Evolutionary conservation across 2,329 filamentous ascomycete genomes (phyloP), one percentile per base, ranked within the genome.

Genomic region (Pseudogymnoascus verrucosus): DNA sequence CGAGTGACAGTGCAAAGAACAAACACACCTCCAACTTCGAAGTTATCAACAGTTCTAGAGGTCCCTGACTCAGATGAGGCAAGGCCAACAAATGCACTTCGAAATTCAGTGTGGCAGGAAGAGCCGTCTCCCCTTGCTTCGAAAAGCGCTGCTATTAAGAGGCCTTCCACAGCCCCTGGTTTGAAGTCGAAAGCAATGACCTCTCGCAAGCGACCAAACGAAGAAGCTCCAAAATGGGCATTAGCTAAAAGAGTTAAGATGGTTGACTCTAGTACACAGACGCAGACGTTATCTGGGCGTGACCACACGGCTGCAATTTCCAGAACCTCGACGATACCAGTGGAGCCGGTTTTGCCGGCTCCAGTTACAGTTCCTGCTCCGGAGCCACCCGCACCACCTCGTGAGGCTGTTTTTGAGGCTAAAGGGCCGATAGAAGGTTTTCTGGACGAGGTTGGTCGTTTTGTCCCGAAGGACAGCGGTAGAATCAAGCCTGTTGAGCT

Each of bases 191-290:
- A 72, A 59, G 64, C 64, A 16, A 62, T 47, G 21, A 57, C 64
- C 14, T 62, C 28, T 12, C 63, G 16, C 67, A 65, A 47, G 68
- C 71, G 60, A 67, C 65, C 54, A 14, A 19, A 61, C n/a, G 62
- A 31, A 10, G 34, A 5, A 64, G 39, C 40, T 54, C 59, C 21
- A 23, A 26, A 40, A 62, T 54, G 39, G 26, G 28, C 37, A 14
- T n/a, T 44, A 12, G 63, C 61, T 26, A 73, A 73, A 63, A 69
- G 69, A 26, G 36, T 62, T 5, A 73, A 71, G 61, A 72, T 73
- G 71, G 62, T 70, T 12, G 65, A 71, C 64, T 65, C 66, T 59
- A 62, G 63, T 12, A 74, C 73, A 23, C 73, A 74, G 61, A 74
- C 72, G 10, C 63, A 69, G 36, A 68, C 61, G 8, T 31, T 66